Conservation (phyloP, 1,139 yeast species). For the Yamadazyma atlantica region DNA sequence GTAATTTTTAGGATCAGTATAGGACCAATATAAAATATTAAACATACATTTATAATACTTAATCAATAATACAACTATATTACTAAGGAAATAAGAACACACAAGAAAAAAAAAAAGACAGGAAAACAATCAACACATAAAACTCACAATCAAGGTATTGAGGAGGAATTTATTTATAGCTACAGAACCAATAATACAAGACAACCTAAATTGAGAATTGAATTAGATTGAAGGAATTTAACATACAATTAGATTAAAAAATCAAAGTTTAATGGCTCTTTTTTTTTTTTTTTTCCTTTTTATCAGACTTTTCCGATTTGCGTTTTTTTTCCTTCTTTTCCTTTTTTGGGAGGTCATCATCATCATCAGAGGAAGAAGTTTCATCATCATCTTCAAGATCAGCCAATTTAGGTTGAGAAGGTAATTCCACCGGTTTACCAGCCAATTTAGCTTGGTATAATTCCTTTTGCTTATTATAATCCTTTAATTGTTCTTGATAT, state of each 20-base stretch:
- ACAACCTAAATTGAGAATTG: constrained; percentile 2
- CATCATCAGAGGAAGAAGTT: constrained; percentile 3
- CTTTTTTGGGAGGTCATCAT: constrained; percentile 15
- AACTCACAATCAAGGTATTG: neutral
- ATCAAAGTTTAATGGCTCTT: constrained; percentile 5
- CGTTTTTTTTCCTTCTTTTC: constrained; percentile 27
- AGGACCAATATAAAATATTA: neutral
- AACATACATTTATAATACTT: constrained; percentile 3
- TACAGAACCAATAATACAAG: constrained; percentile 1
- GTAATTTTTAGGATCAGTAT: constrained; percentile 14
- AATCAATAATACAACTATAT: constrained; percentile 3
- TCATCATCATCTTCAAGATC: constrained; percentile 13
- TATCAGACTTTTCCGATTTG: constrained; percentile 17
- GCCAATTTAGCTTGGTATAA: constrained; percentile 44
- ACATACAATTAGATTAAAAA: neutral
- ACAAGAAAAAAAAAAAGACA: neutral
- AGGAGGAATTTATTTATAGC: neutral
- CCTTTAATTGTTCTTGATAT: constrained; percentile 63
- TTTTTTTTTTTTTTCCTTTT: constrained; percentile 23
- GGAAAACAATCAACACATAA: neutral
- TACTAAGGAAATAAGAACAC: constrained; percentile 1
- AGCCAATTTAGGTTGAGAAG: constrained; percentile 13
- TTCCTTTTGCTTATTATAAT: constrained; percentile 63
- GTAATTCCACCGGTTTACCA: constrained; percentile 7
- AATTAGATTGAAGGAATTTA: neutral